These are phyloP conservation scores for Plenodomus biglobosus DNA, from an alignment of 2,329 filamentous ascomycete species.

Conservation along the genomic window DNA sequence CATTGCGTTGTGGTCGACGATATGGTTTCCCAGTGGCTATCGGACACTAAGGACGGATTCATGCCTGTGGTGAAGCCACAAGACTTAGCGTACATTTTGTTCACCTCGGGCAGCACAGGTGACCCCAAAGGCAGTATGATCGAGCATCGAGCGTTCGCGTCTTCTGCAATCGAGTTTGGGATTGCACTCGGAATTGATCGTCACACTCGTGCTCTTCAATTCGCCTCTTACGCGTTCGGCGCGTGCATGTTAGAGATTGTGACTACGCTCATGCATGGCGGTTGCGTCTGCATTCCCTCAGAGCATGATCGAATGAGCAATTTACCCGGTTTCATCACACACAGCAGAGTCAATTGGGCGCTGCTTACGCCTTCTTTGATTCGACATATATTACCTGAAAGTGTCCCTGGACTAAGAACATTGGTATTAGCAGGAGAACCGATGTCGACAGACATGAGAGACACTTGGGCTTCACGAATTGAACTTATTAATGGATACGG, in stretches of 20 bases:
- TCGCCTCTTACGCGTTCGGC: conserved; percentile 61
- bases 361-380: not conserved
- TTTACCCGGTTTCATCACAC: conserved; percentile 33
- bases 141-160: conserved; percentile 57
- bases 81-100: conserved; percentile 54
- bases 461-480: conserved; percentile 10
- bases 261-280: conserved; percentile 51
- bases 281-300: conserved; percentile 51
- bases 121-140: conserved; percentile 61
- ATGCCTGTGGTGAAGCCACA: not conserved
- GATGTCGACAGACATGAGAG: not conserved
- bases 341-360: not conserved
- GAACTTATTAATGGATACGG: conserved; percentile 17
- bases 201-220: conserved; percentile 42
- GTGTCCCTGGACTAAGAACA: conserved; percentile 45
- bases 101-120: conserved; percentile 48
- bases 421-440: conserved; percentile 49
- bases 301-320: conserved; percentile 54
- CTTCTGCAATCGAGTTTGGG: not conserved
- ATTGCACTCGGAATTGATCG: not conserved
- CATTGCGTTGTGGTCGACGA: too few species aligned
- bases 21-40: too few species aligned
- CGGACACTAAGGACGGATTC: too few species aligned
- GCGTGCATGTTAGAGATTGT: conserved; percentile 59
- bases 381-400: conserved; percentile 45